A percentile compares a stretch with the other conserved stretches of the same genome.
phyloP scores from a whole-genome alignment of 768 basidiomycete species.

The Suillus weaverae region DNA sequence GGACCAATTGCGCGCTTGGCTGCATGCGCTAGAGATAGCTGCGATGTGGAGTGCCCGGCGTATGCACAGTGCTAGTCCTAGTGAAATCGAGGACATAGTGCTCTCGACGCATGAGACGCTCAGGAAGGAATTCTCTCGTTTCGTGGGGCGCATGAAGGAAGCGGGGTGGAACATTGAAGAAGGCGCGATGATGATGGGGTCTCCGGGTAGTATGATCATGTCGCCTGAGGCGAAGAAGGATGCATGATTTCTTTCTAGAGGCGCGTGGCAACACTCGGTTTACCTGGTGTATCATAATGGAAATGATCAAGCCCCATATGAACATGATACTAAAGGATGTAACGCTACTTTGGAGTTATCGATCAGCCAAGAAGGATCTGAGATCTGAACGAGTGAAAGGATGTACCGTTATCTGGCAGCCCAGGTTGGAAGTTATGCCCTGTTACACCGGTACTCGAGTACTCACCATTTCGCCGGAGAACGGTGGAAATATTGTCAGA shows the following conservation, averaged over 20 bases:
- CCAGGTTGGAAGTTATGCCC: too few relatives aligned
- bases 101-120: constrained; percentile 14
- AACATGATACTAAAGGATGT: too few relatives aligned
- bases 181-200: constrained; percentile 33
- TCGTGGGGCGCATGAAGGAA: constrained; percentile 18
- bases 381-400: too few relatives aligned
- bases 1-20: constrained; percentile 62
- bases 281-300: background rate
- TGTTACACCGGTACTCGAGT: too few relatives aligned
- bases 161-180: constrained; percentile 41
- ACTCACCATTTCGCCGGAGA: too few relatives aligned
- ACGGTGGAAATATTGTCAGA: too few relatives aligned
- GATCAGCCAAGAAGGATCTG: too few relatives aligned
- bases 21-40: constrained; percentile 25
- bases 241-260: background rate
- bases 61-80: background rate
- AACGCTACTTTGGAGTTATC: too few relatives aligned
- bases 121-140: constrained; percentile 17
- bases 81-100: constrained; percentile 11
- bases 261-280: background rate
- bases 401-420: too few relatives aligned
- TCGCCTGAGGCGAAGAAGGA: background rate
- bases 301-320: too few relatives aligned
- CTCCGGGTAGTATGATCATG: constrained; percentile 24
- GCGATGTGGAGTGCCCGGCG: constrained; percentile 1